Percentiles rank a stretch among this genome's conserved stretches.
phyloP scores from a whole-genome alignment of 306 rosid genomes.

The Medicago arabica region DNA sequence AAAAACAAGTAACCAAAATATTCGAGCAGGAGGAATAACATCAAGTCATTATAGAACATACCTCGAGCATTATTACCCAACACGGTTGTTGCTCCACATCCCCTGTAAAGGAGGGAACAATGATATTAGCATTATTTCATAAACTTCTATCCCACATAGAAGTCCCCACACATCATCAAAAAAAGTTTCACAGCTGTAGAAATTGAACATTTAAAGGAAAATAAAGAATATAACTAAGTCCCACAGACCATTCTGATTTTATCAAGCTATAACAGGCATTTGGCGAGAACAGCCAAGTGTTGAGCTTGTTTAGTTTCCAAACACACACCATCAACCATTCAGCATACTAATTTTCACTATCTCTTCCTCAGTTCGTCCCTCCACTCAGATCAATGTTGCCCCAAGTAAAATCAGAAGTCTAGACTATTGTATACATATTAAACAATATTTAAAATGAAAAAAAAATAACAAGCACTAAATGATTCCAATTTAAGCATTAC shows the following conservation, averaged over 20 bases:
- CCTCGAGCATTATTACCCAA: constrained; percentile 99
- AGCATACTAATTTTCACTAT: constrained; percentile 14
- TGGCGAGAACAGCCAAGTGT: constrained; percentile 8
- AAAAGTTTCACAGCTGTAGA: constrained; percentile 2
- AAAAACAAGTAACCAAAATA: constrained; percentile 7
- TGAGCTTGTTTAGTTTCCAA: constrained; percentile 29
- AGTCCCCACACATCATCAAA: constrained; percentile 34
- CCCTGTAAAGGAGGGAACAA: constrained; percentile 55
- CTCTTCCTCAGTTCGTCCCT: background rate
- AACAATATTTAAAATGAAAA: constrained; percentile 6
- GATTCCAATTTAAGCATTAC: constrained; percentile 27
- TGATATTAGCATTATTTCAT: constrained; percentile 23
- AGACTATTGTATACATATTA: constrained; percentile 13
- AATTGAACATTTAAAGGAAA: background rate
- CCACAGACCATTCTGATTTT: constrained; percentile 19
- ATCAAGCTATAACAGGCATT: constrained; percentile 26
- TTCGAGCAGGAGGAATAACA: constrained; percentile 12
- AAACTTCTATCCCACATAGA: constrained; percentile 24
- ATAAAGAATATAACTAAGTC: constrained; percentile 14
- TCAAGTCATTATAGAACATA: constrained; percentile 48
- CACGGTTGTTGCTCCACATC: constrained; percentile 81
- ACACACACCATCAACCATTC: constrained; percentile 10
- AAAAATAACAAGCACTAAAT: background rate
- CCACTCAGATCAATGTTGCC: background rate
- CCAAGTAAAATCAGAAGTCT: constrained; percentile 21